Evolutionary conservation across 1,284 basidiomycete species (phyloP).

Genomic region (Sparassis latifolia): DNA sequence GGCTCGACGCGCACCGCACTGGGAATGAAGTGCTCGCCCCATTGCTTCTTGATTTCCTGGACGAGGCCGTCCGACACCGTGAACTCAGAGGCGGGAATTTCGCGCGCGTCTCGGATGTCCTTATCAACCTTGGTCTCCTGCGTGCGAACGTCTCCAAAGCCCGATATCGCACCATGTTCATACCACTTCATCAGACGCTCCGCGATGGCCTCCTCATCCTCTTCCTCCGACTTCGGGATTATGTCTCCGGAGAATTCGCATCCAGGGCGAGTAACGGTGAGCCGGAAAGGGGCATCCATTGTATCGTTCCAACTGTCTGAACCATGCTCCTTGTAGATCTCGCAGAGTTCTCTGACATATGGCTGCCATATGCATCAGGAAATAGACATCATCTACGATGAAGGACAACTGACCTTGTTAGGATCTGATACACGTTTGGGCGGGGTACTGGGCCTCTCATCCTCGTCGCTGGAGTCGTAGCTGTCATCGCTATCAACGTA

Average conservation of each 20-base stretch:
- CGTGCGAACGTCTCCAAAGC: constrained; percentile 10
- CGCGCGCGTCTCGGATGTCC: constrained; percentile 21
- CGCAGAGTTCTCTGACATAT: not conserved
- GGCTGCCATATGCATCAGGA: not conserved
- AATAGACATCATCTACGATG: not conserved
- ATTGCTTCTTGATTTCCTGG: not conserved
- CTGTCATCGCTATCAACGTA: not conserved
- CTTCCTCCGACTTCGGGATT: not conserved
- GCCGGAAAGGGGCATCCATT: not conserved
- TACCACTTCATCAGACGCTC: constrained; percentile 6
- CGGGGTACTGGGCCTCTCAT: not conserved
- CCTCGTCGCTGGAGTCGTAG: not conserved
- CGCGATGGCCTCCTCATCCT: not conserved
- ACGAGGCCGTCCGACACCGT: constrained; percentile 8
- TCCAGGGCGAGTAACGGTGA: not conserved
- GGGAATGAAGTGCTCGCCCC: not conserved
- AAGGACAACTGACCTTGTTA: not conserved
- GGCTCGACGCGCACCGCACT: constrained; percentile 17
- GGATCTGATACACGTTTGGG: not conserved
- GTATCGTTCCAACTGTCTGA: not conserved
- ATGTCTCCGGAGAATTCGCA: not conserved
- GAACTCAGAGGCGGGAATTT: constrained; percentile 23
- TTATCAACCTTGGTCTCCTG: constrained; percentile 11
- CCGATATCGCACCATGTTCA: constrained; percentile 3
- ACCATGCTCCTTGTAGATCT: not conserved